Evolutionary conservation across 306 rosid genomes (phyloP), one percentile per base, ranked within the genome.

Genomic region (Medicago arabica): DNA sequence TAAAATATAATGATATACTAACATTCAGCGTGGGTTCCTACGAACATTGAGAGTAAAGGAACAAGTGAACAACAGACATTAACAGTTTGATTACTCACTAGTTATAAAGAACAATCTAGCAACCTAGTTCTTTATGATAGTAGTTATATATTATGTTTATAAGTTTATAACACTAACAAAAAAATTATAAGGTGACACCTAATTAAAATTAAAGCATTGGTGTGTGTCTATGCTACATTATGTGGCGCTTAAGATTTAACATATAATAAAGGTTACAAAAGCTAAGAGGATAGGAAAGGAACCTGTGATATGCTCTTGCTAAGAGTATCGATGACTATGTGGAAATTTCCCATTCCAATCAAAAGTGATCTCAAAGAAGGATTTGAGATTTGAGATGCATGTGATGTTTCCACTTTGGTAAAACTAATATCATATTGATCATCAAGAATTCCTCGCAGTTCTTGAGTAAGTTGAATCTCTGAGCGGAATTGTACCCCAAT

Each of bases 261-360:
- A 6, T 53, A 8, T 18, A 3, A 54, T 14, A 28, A 60, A 14
- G 14, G 7, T 34, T 0, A n/a, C 9, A 1, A 28, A 47, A 8
- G 58, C 5, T 2, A 40, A 18, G 63, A 8, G 3, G 18, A 11
- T 1, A 13, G 34, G 18, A 36, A 78, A 49, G 23, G 46, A 61
- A 81, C 85, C 85, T 81, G 23, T 4, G 53, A 12, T 10, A 81
- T 81, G 72, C 47, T 76, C 18, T 44, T 25, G 67, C 36, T 6
- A 8, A 82, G 57, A 64, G 43, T 54, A 19, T 71, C 9, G 15
- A 55, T 5, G 61, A 46, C 8, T 11, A 2, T 36, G 2, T 12
- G 7, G 25, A 11, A 70, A 14, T 21, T 41, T 55, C 85, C 85
- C 12, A 76, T 46, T 71, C 36, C 78, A 55, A 81, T 65, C 36